Evolutionary conservation across 768 basidiomycete species (phyloP), one percentile per base, ranked within the genome.

Genomic region (Phlegmacium glaucopus): DNA sequence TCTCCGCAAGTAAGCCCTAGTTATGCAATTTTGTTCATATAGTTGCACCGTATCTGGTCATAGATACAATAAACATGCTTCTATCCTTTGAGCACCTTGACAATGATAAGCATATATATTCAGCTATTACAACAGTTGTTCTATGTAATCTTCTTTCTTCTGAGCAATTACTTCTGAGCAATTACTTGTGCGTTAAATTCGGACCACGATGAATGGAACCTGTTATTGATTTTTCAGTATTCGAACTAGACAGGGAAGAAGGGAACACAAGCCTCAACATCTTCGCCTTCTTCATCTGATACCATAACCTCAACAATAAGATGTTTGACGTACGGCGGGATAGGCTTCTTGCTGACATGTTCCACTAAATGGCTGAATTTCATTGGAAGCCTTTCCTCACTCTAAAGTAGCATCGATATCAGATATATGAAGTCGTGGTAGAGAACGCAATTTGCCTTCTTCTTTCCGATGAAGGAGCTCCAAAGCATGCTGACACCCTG

Each of bases 401-500:
- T 87, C 93, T 95, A 45, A 48, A 29, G 12, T 17, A n/a, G 28
- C 32, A 35, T 34, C 48, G 22, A 27, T 40, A 22, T 30, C 42
- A 45, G 27, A 41, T 30, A 3, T 42, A 41, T 30, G 3, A 40
- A 47, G n/a, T 16, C 34, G n/a, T 44, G 22, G 17, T n/a, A 39
- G 11, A 38, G 32, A 37, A 48, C 16, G 28, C 28, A 30, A 36
- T 17, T 36, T 37, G 62, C 77, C 87, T 98, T 98, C 75, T 91
- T 91, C 72, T 85, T 89, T 45, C 85, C 87, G 44, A 91, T 78
- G 67, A 95, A 99, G 28, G 89, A 85, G 51, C 90, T 94, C 93
- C 94, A 98, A 27, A 98, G 73, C 94, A 98, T 95, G 61, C 92
- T 94, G 28, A 97, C 94, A 35, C 94, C 95, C 64, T 93, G 90